A percentile compares a stretch with the other conserved stretches of the same genome.
Conservation (phyloP, 495 filamentous ascomycete species). For the Ramalina peruviana region DNA sequence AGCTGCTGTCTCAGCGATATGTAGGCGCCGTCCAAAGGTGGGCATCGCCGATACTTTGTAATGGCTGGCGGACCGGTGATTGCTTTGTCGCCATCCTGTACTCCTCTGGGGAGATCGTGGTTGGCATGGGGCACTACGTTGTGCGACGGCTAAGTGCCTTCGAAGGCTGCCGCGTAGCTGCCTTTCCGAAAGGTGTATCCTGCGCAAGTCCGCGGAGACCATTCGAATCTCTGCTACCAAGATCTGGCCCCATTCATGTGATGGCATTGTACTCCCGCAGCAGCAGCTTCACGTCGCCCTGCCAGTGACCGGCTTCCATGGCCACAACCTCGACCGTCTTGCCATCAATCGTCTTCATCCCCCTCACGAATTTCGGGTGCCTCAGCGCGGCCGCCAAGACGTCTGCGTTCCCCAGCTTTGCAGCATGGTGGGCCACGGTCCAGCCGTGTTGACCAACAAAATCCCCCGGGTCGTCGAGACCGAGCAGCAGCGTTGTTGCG, state of each 20-base stretch:
- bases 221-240: no score
- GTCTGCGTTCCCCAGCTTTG: slow-evolving; percentile 4
- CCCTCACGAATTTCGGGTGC: slow-evolving; percentile 2
- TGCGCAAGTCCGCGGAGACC: no score
- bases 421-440: slow-evolving; percentile 7
- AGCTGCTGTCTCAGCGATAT: no score
- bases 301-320: slow-evolving; percentile 5
- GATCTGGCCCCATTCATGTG: not conserved
- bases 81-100: no score
- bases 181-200: no score
- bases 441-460: slow-evolving; percentile 8
- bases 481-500: slow-evolving; percentile 1
- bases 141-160: no score
- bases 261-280: not conserved
- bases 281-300: not conserved
- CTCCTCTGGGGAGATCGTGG: no score
- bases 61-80: no score
- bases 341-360: slow-evolving; percentile 10
- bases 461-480: slow-evolving; percentile 3
- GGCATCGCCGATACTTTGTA: no score
- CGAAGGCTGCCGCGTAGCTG: no score
- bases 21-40: no score
- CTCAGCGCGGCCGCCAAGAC: not conserved
- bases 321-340: slow-evolving; percentile 8
- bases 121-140: no score